Evolutionary conservation across 345 rosid genomes (phyloP), one percentile per base, ranked within the genome.

Genomic region (Citrus inodora): DNA sequence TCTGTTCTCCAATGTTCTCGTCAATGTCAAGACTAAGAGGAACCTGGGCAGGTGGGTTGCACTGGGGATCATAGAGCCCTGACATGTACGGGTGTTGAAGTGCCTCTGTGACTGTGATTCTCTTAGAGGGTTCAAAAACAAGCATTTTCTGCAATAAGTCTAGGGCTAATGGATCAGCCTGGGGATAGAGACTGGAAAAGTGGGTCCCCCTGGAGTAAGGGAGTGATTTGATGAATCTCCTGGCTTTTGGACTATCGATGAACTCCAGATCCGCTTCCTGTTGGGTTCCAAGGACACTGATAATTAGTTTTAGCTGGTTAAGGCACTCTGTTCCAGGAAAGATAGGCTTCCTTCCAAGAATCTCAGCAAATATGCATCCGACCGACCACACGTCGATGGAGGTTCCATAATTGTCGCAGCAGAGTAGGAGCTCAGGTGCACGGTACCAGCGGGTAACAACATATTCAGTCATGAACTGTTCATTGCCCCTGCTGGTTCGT

Each of bases 361-460:
- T 89, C 88, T 95, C 95, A 0, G 97, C 98, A 42, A 95, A 92
- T 80, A 95, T 93, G 87, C 98, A 92, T 70, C 98, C 98, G 7
- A 92, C 98, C 0, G 98, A 95, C 98, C 98, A 95, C 32, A 93
- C 84, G 51, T 95, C 98, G 61, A 95, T 90, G 7, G 92, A 93
- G 37, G 97, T 90, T 32, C 97, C 95, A 42, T 93, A 92, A 84
- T 89, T 88, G 82, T 93, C 97, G 64, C 93, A 92, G 74, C 93
- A 88, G 27, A 95, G 93, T 56, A 95, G 98, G 40, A 95, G 96
- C 80, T 93, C 98, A 0, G 98, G 97, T 61, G 97, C 98, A 61
- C 97, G 89, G 82, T 95, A 95, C 98, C 97, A 95, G 35, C 97
- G 94, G 9, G 98, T 94, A 40, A 92, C 98, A 33, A 90, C 97